Evolutionary conservation across 164 flowering plant genomes (phyloP).

Genomic region (Macadamia tetraphylla): DNA sequence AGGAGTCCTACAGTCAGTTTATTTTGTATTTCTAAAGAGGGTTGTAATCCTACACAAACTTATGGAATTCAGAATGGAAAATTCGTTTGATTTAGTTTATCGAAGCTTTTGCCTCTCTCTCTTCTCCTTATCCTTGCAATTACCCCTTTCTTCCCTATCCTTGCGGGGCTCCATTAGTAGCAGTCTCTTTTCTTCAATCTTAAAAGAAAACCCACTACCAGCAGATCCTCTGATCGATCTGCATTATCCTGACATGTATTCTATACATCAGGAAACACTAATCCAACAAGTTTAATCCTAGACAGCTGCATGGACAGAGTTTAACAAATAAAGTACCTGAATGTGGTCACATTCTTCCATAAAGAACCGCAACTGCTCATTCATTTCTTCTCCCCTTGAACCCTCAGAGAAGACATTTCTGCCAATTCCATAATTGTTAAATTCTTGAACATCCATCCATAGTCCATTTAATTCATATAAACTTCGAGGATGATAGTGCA

Average conservation of each 20-base stretch:
- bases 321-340: slow-evolving; percentile 44
- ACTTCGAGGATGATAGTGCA: slow-evolving; percentile 89
- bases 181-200: no score
- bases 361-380: slow-evolving; percentile 83
- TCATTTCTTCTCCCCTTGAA: slow-evolving; percentile 64
- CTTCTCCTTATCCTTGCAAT: no score
- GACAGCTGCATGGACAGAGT: background rate
- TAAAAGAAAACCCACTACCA: no score
- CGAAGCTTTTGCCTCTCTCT: no score
- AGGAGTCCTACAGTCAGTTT: no score
- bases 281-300: background rate
- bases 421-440: slow-evolving; percentile 77
- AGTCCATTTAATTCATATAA: slow-evolving; percentile 66
- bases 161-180: no score
- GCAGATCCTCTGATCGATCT: no score
- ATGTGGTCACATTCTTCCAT: slow-evolving; percentile 91
- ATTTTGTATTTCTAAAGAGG: no score
- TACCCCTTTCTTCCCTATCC: no score
- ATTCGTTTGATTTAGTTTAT: no score
- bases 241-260: background rate
- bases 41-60: no score
- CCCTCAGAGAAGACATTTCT: slow-evolving; percentile 54
- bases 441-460: slow-evolving; percentile 49
- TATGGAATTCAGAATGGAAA: no score
- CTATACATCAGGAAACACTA: background rate